Conservation (phyloP, 441 rosid genomes). For the Macaranga tanarius region DNA sequence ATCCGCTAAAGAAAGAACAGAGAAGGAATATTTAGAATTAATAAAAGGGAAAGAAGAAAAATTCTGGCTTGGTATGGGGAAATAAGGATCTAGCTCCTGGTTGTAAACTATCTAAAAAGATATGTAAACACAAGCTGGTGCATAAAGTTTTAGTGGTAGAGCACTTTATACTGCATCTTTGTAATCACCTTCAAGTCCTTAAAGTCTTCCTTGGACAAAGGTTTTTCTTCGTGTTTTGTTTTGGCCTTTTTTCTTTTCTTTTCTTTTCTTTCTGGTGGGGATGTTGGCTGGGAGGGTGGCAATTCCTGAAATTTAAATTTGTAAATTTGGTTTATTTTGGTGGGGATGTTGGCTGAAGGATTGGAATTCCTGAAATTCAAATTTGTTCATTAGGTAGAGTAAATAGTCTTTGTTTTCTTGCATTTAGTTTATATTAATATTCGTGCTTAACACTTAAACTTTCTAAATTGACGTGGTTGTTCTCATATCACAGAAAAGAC, state of each 20-base stretch:
- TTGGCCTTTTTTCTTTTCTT: neutral
- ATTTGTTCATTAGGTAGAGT: too few species aligned
- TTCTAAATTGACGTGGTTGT: neutral
- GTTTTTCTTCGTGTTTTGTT: neutral
- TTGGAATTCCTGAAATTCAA: too few species aligned
- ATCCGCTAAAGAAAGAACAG: neutral
- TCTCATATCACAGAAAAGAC: constrained; percentile 64
- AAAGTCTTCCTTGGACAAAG: neutral
- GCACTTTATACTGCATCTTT: neutral
- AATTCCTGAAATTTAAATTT: neutral
- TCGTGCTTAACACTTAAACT: neutral
- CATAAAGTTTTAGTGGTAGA: neutral
- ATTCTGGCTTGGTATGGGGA: neutral
- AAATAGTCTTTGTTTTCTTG: too few species aligned
- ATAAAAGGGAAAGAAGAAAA: neutral
- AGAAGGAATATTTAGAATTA: neutral
- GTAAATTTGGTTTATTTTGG: neutral
- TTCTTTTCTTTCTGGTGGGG: too few species aligned
- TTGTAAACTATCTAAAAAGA: neutral
- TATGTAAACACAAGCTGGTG: neutral
- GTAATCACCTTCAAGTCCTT: neutral
- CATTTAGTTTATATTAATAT: constrained; percentile 1
- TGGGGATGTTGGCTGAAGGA: too few species aligned
- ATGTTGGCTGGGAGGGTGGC: neutral
- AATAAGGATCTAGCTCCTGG: neutral